Base-by-base conservation (phyloP, 805 yeast species). In the Lipomyces yamanashiensis region DNA sequence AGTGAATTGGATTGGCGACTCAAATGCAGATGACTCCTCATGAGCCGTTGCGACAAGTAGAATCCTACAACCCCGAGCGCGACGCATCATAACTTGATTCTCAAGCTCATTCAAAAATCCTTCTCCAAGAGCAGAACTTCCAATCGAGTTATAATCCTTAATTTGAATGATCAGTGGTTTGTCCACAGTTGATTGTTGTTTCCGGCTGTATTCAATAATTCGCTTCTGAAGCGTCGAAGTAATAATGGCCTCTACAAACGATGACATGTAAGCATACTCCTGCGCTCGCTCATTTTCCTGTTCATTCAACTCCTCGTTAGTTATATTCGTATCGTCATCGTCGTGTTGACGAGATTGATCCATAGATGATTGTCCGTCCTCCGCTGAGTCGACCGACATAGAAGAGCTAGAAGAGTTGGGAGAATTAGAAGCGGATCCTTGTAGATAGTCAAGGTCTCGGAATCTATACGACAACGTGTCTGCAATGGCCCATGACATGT, bases 151-250 rank as follows among this genome's bases (percentile, higher is more conserved):
- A 41, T 56, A 55, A 41, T 64, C 67, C 33, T 55, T 48, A 37
- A 64, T 37, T 17, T 64, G 67, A 15, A 64, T 36, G 19, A 64
- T 55, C 33, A 64, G 40, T 6, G 67, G 67, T 33, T 43, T 49
- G 15, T 40, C 36, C 7, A 17, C 10, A 7, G 36, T 23, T 17
- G 40, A 8, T 23, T 19, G 36, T 7, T 34, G 33, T n/a, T 15
- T 43, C 15, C 19, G 15, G 19, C 47, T 13, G 21, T 48, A 54
- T 7, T 13, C 45, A 1, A 19, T 19, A 7, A 37, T 37, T 19
- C 61, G 44, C 17, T 50, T 51, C 33, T 40, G 48, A 8, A 41
- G 41, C 7, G 61, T 48, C 13, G 55, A n/a, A 7, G 9, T 41
- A 13, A 49, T n/a, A 8, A 58, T 49, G 3, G 54, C 17, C 28